phyloP scores from a whole-genome alignment of 768 basidiomycete genomes.

The Tylopilus intermedius region DNA sequence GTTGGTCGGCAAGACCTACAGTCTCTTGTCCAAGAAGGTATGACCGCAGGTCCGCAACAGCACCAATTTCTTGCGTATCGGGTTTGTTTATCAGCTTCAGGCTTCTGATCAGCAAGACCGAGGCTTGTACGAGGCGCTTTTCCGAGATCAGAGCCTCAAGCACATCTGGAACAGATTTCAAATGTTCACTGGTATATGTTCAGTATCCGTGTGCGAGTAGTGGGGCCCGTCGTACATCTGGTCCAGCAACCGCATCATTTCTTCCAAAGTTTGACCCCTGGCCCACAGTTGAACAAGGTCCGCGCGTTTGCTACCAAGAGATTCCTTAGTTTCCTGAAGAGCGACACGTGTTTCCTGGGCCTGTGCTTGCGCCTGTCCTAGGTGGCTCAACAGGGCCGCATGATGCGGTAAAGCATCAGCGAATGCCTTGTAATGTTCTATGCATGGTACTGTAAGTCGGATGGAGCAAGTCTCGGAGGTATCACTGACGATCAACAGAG shows the following conservation, averaged over 20 bases:
- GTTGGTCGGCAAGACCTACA: conserved; percentile 40
- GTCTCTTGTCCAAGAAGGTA: conserved; percentile 86
- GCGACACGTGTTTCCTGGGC: conserved; percentile 63
- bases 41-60: conserved; percentile 78
- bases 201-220: conserved; percentile 11
- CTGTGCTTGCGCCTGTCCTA: conserved; percentile 70
- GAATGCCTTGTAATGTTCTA: conserved; percentile 91
- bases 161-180: conserved; percentile 87
- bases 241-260: conserved; percentile 92
- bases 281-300: conserved; percentile 90
- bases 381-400: conserved; percentile 65
- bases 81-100: conserved; percentile 86
- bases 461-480: neutral
- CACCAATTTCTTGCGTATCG: conserved; percentile 95
- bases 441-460: conserved; percentile 6
- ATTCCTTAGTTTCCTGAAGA: conserved; percentile 75
- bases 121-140: conserved; percentile 86
- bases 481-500: conserved; percentile 75
- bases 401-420: conserved; percentile 93
- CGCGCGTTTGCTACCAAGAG: conserved; percentile 73
- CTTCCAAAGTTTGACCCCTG: conserved; percentile 85
- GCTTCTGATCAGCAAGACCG: conserved; percentile 79
- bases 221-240: conserved; percentile 65
- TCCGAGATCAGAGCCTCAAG: conserved; percentile 94
- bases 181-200: conserved; percentile 59